Percentiles rank a stretch among this genome's conserved stretches.
Evolutionary conservation across 106 monocot species (phyloP).

Genomic region (Allium cepa): DNA sequence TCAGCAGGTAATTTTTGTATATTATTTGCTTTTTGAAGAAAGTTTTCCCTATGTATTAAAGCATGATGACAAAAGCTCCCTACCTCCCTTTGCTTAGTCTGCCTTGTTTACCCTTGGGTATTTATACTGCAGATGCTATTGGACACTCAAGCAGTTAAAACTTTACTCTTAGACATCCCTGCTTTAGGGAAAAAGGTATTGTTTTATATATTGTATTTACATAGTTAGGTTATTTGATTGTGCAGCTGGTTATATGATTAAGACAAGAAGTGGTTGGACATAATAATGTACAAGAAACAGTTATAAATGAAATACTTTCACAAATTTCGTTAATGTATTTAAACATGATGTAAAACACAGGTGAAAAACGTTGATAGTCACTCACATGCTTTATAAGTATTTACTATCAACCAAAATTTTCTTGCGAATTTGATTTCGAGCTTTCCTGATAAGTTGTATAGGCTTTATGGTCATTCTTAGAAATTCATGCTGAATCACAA

Average conservation of each 20-base stretch:
- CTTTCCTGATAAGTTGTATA: too few species aligned
- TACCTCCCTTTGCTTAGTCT: neutral
- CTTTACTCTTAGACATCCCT: slow-evolving; percentile 87
- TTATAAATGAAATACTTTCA: too few species aligned
- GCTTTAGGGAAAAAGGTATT: slow-evolving; percentile 82
- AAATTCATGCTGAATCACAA: too few species aligned
- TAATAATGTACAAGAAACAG: too few species aligned
- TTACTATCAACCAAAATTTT: too few species aligned
- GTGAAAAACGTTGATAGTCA: too few species aligned
- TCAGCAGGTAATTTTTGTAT: slow-evolving; percentile 61
- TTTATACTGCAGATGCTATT: slow-evolving; percentile 66
- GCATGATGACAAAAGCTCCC: neutral
- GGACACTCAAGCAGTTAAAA: slow-evolving; percentile 96
- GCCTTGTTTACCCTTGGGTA: neutral
- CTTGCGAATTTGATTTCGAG: too few species aligned
- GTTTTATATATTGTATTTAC: neutral
- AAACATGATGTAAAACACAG: neutral
- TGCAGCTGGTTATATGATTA: neutral
- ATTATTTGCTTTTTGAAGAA: neutral
- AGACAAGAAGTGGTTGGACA: neutral
- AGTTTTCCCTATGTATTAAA: neutral
- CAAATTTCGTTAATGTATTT: neutral
- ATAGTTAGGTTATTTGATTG: neutral
- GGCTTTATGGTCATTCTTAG: too few species aligned
- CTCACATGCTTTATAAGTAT: too few species aligned